These are phyloP conservation scores for Mortierella antarctica DNA, from an alignment of 192 early-diverging fungal species.

Conservation along the genomic window DNA sequence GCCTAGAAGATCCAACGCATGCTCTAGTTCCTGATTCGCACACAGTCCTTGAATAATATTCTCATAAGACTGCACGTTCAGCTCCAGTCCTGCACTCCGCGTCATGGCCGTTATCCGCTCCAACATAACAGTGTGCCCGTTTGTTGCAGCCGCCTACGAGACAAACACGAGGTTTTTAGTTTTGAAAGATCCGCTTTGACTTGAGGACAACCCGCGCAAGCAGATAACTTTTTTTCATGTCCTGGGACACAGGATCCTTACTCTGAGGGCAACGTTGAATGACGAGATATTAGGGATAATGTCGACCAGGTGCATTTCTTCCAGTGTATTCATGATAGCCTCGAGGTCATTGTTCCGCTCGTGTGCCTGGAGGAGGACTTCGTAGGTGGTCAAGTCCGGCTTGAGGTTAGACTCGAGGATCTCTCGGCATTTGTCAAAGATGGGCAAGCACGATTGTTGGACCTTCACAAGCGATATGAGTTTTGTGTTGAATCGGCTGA, in stretches of 20 bases:
- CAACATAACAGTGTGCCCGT: conserved; percentile 34
- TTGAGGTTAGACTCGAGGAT: conserved; percentile 50
- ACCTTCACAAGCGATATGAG: conserved; percentile 13
- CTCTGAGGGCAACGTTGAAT: conserved; percentile 56
- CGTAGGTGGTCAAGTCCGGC: conserved; percentile 56
- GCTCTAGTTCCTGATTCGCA: conserved; percentile 39
- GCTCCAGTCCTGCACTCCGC: conserved; percentile 23
- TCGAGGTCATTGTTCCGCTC: conserved; percentile 22
- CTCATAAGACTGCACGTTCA: conserved; percentile 50
- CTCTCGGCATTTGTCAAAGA: conserved; percentile 51
- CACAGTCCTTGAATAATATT: conserved; percentile 51
- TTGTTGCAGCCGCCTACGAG: conserved; percentile 26
- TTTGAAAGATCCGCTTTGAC: too few relatives aligned
- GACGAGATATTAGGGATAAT: conserved; percentile 45
- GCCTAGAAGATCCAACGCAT: conserved; percentile 55
- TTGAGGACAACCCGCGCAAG: neutral
- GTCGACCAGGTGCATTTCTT: conserved; percentile 49
- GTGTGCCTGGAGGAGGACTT: conserved; percentile 49
- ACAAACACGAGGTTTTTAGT: neutral
- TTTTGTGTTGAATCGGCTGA: conserved; percentile 23
- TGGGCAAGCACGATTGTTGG: conserved; percentile 13
- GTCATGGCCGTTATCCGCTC: conserved; percentile 19
- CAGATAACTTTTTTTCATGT: neutral
- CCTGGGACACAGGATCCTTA: conserved; percentile 1
- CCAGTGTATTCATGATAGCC: conserved; percentile 31